phyloP scores from a whole-genome alignment of 176 grass and related monocot species.

The Carex myosuroides region DNA sequence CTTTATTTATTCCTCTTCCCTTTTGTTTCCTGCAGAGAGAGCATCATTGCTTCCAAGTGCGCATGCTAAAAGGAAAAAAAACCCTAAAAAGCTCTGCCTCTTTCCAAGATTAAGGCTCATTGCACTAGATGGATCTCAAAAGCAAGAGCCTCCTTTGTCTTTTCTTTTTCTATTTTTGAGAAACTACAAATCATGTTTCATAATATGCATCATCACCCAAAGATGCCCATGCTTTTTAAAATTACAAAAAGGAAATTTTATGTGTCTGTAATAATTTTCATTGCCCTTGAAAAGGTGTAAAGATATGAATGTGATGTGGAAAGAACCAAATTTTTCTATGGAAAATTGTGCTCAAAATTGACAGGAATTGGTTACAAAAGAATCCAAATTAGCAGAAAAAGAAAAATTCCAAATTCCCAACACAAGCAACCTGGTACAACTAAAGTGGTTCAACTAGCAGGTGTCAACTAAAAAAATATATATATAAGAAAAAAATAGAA shows the following conservation, averaged over 20 bases:
- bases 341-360: not conserved
- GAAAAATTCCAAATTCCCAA: not conserved
- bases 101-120: constrained; percentile 15
- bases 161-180: not conserved
- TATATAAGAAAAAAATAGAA: not conserved
- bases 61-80: constrained; percentile 11
- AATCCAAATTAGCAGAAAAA: not conserved
- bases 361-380: not conserved
- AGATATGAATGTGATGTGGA: not conserved
- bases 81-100: constrained; percentile 17
- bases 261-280: not conserved
- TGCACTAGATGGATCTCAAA: constrained; percentile 20
- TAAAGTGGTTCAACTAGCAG: not conserved
- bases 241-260: not conserved
- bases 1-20: constrained; percentile 5
- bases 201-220: not conserved
- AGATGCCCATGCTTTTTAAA: not conserved
- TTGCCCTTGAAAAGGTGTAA: not conserved
- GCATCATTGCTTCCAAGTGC: constrained; percentile 22
- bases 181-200: not conserved
- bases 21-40: constrained; percentile 24
- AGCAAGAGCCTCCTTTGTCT: not conserved
- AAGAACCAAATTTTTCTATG: not conserved
- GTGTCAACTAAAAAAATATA: not conserved
- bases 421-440: not conserved